Evolutionary conservation across 257 asterid species (phyloP), one percentile per base, ranked within the genome.

Genomic region (Gardenia jasminoides): DNA sequence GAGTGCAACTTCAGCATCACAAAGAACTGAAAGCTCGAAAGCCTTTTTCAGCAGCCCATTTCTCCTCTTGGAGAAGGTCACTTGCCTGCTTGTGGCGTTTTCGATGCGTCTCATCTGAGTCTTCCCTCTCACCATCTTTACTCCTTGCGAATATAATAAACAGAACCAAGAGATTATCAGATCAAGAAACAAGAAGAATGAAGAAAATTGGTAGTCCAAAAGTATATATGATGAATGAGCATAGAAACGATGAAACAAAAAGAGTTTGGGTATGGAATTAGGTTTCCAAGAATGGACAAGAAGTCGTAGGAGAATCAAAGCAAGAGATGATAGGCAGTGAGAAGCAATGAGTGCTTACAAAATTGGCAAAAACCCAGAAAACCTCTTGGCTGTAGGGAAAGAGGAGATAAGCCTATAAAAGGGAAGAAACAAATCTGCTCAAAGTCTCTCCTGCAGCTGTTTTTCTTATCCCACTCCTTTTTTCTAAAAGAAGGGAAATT

Each of bases 61-160:
- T 86, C 97, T 81, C 71, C 98, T 85, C 90, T 94, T 94, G 2
- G 98, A 94, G 95, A 94, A 92, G 76, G 98, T 92, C 17, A 92
- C 97, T 82, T 94, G 97, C 78, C 98, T 80, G 88, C 97, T 92
- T 10, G 97, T 91, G 7, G 95, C 96, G 92, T 92, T 91, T 76
- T 94, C 98, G 72, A 94, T 94, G 74, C 94, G 97, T 94, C 92
- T 82, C 97, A 94, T 89, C 91, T 92, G 91, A 43, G 98, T 94
- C 78, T 94, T 94, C n/a, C 98, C 98, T 79, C 98, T 79, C 86
- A 91, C 98, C 98, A 94, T 94, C 71, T 80, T 24, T 50, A 17
- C 13, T 36, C 79, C 76, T 74, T 67, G 31, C 56, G 12, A 69
- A 72, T n/a, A n/a, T n/a, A n/a, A n/a, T 72, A 28, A 13, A 50